Conservation (phyloP, 495 filamentous ascomycete species). For the Aspergillus olivimuriae region DNA sequence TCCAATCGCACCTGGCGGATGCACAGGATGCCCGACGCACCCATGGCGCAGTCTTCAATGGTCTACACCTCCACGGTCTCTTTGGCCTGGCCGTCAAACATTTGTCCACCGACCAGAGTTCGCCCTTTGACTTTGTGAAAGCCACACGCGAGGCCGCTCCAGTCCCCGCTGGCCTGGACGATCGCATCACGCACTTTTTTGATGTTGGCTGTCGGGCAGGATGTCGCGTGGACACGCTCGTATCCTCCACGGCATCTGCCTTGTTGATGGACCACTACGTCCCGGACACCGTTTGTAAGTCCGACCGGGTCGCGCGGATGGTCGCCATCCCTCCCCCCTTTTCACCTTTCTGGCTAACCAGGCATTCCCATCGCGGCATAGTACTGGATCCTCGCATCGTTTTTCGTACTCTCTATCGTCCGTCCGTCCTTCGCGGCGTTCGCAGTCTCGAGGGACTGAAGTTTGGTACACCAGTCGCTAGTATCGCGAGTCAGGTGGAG, state of each 20-base stretch:
- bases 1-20: not conserved
- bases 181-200: slow-evolving; percentile 11
- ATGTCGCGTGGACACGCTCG: slow-evolving; percentile 6
- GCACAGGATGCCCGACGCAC: not conserved
- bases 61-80: slow-evolving; percentile 4
- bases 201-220: slow-evolving; percentile 6
- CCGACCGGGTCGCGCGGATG: too few species aligned
- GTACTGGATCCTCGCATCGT: slow-evolving; percentile 14
- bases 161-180: slow-evolving; percentile 1
- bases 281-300: slow-evolving; percentile 22
- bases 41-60: slow-evolving; percentile 4
- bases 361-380: slow-evolving; percentile 2
- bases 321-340: too few species aligned
- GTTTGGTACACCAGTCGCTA: slow-evolving; percentile 2
- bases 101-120: not conserved
- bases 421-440: slow-evolving; percentile 6
- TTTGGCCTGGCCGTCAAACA: slow-evolving; percentile 11
- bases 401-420: slow-evolving; percentile 16
- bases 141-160: slow-evolving; percentile 9
- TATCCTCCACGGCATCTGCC: slow-evolving; percentile 22
- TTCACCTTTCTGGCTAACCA: too few species aligned
- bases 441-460: slow-evolving; percentile 5
- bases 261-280: slow-evolving; percentile 28
- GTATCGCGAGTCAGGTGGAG: slow-evolving; percentile 10
- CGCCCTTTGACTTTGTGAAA: slow-evolving; percentile 13